A percentile compares a stretch with the other conserved stretches of the same genome.
phyloP scores from a whole-genome alignment of 805 yeast genomes.

The Blastobotrys peoriensis region DNA sequence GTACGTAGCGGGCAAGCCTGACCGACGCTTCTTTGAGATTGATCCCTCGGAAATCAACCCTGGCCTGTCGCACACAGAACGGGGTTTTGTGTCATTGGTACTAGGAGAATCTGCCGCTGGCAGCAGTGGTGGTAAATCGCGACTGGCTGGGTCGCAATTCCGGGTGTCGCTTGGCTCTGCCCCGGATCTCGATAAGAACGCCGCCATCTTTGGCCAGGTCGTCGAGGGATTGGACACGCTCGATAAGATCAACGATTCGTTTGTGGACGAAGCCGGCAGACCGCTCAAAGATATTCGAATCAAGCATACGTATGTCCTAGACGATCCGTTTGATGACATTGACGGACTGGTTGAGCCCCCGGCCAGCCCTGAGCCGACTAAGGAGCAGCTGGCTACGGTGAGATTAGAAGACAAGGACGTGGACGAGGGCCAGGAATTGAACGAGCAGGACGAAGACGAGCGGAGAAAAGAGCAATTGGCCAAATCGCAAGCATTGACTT shows the following conservation, averaged over 20 bases:
- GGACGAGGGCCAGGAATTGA: constrained; percentile 22
- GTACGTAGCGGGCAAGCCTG: constrained; percentile 10
- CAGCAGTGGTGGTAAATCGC: not conserved
- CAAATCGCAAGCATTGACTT: constrained; percentile 50
- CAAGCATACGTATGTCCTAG: constrained; percentile 42
- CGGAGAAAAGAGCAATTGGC: constrained; percentile 34
- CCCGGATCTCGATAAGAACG: constrained; percentile 20
- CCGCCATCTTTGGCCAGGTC: constrained; percentile 43
- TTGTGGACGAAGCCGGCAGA: constrained; percentile 35
- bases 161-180: constrained; percentile 34
- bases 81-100: constrained; percentile 35
- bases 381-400: constrained; percentile 31
- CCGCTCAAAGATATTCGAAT: constrained; percentile 49
- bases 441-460: constrained; percentile 22
- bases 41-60: constrained; percentile 26
- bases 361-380: constrained; percentile 35
- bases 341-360: constrained; percentile 24
- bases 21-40: constrained; percentile 17
- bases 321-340: constrained; percentile 49
- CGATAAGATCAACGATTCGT: constrained; percentile 37
- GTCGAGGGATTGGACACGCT: constrained; percentile 44
- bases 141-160: constrained; percentile 34
- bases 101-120: constrained; percentile 10
- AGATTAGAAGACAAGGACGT: constrained; percentile 24
- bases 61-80: constrained; percentile 7